A percentile compares a stretch with the other conserved stretches of the same genome.
phyloP scores from a whole-genome alignment of 192 early-diverging fungal species.

The Podila epicladia region DNA sequence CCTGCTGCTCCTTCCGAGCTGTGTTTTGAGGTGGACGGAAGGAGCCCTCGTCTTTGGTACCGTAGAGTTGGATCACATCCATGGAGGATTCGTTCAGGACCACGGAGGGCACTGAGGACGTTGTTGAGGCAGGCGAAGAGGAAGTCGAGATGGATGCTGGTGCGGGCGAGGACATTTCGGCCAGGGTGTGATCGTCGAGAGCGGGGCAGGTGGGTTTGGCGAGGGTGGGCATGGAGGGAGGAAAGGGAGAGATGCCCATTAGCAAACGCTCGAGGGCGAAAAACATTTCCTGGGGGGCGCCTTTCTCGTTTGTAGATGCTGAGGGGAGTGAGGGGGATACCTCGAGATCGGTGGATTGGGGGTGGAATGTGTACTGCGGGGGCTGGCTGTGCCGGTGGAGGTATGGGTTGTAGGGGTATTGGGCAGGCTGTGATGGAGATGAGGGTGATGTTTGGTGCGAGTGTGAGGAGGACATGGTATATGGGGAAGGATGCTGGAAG shows the following conservation, averaged over 20 bases:
- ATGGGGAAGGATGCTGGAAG: constrained; percentile 3
- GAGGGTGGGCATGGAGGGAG: constrained; percentile 35
- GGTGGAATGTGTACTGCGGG: constrained; percentile 32
- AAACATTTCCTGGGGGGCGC: constrained; percentile 25
- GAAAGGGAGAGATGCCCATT: constrained; percentile 48
- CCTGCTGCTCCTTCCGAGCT: too few species aligned
- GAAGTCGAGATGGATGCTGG: neutral
- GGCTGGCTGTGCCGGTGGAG: constrained; percentile 10
- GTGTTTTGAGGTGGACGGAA: too few species aligned
- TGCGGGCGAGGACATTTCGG: neutral
- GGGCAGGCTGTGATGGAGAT: constrained; percentile 14
- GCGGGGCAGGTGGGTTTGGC: constrained; percentile 41
- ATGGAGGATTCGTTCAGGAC: constrained; percentile 1
- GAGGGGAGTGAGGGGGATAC: neutral
- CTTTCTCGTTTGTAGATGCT: neutral
- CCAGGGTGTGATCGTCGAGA: constrained; percentile 1
- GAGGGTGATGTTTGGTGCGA: constrained; percentile 2
- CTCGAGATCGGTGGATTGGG: too few species aligned
- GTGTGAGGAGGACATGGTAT: constrained; percentile 4
- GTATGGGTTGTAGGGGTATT: constrained; percentile 40
- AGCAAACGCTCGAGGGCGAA: constrained; percentile 28
- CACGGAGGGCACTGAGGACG: constrained; percentile 5
- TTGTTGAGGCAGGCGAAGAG: neutral
- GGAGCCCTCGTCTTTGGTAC: neutral
- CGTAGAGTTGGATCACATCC: neutral